Evolutionary conservation across 2,329 filamentous ascomycete genomes (phyloP), one percentile per base, ranked within the genome.

Genomic region (Fusarium denticulatum): DNA sequence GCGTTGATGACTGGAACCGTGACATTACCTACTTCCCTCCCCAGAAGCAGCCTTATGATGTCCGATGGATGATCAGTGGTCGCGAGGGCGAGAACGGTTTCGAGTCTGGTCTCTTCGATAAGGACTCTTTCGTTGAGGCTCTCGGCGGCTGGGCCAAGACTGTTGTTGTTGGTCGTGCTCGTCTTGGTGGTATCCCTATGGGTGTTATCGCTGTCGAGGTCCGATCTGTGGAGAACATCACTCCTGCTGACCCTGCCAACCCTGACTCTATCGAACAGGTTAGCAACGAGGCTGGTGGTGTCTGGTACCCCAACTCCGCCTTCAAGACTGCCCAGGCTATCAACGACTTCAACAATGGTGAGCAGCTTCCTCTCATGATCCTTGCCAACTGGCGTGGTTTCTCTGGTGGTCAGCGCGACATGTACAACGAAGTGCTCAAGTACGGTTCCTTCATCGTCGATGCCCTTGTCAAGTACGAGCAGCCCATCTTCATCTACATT

Each of bases 381-480:
- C 91, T 99, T 74, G 96, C 96, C 85, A 99, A 99, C 89, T 99
- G 96, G 96, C 93, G 96, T 91, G 96, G 96, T 88, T 99, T 99
- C 94, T 99, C 96, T 77, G 96, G 96, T 87, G 96, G 96, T 75
- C 96, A 99, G 86, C 94, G 96, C 78, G 96, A 99, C 85, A 99
- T 99, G 96, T 99, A 97, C 91, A 98, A 98, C 86, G 96, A 99
- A 86, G 96, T 99, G 22, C 91, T 99, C 84, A 99, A 99, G 88
- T 99, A 99, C 81, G 96, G 96, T 81, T 98, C 96, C 24, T 98
- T 96, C 89, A 99, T 99, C 81, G 96, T 99, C 77, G 96, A 99
- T 80, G 96, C 96, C 62, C 92, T 99, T 53, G 95, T 97, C 88
- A 97, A 98, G 86, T 99, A 94, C 81, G 94, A 99, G 88, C 96